Evolutionary conservation across 164 flowering plant species (phyloP), one percentile per base, ranked within the genome.

Genomic region (Magnolia kwangsiensis): DNA sequence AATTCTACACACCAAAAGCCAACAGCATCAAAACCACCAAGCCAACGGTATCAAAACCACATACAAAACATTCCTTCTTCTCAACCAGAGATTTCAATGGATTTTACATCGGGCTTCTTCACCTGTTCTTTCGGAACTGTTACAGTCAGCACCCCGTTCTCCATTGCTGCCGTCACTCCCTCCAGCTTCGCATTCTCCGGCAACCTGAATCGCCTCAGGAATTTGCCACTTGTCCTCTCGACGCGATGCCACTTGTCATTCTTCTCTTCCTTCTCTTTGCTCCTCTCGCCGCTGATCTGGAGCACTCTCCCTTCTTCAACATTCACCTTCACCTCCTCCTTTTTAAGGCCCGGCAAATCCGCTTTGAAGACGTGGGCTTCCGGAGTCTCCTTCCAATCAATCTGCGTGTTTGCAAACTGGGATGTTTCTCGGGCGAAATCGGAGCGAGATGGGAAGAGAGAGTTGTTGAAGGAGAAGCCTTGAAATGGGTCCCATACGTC

Each of bases 321-420:
- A 51, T 85, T 83, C 67, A 85, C 88, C 77, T 81, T 82, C 75
- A 83, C 83, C 70, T 83, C 83, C 31, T 83, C 87, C 76, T 83
- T 85, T 68, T 75, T 85, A 14, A 85, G 16, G 20, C 87, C 88
- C 11, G 88, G 88, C 0, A 86, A 71, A 20, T 86, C 85, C 5
- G 81, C 86, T 50, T 79, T 86, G 85, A 84, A 84, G 18, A 86
- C 72, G 55, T 86, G 88, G 1, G 84, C 84, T 55, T 81, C 80
- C 4, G 81, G 81, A 27, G 86, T 86, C 63, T 86, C 86, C 73
- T 80, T 84, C 88, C 86, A 86, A 19, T 86, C 88, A 7, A 85
- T 72, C 6, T 70, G 67, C 1, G 83, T 61, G 67, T 72, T 70
- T 3, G 75, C 83, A 10, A 83, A 67, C 10, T 77, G 69, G 9